Evolutionary conservation across 306 rosid species (phyloP), one percentile per base, ranked within the genome.

Genomic region (Cucurbita moschata): DNA sequence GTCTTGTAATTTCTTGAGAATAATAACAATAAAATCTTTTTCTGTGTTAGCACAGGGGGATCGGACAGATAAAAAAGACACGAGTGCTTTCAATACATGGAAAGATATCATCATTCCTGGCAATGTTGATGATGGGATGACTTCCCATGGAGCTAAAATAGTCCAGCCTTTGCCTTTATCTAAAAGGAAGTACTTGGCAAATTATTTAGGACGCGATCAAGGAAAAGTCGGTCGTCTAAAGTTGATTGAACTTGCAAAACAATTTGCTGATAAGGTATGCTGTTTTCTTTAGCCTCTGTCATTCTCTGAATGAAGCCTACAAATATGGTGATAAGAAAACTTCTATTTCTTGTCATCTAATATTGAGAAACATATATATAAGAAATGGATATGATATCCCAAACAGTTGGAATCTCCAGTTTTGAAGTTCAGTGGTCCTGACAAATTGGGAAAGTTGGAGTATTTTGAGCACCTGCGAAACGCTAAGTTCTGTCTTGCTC

Each of bases 81-180:
- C 83, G 23, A 94, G 88, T 82, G 92, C 97, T 71, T 94, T 91
- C 75, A 89, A 91, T 88, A 88, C 99, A 1, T 94, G 97, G 96
- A 94, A 94, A 87, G 97, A 94, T 84, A 88, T 94, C 74, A 89
- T 94, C 79, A 85, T 94, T 80, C 99, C 99, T n/a, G 97, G 99
- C 53, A 89, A 95, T 77, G 81, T 91, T 65, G 97, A 91, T 76
- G 97, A 86, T 40, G 84, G 85, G 54, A 84, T 91, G 95, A 95
- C 96, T 64, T 85, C 81, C 70, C 46, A 61, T 69, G 83, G 78
- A 49, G 76, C 76, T 63, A 72, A 81, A 23, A 64, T 82, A 46
- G 85, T 88, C 78, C 87, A 82, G 72, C 96, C 97, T 77, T 77
- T 91, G 79, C 96, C 97, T 74, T 72, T 94, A 75, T 78, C 95